Conservation (phyloP, 495 filamentous ascomycete genomes). For the Aspergillus bertholletiae region DNA sequence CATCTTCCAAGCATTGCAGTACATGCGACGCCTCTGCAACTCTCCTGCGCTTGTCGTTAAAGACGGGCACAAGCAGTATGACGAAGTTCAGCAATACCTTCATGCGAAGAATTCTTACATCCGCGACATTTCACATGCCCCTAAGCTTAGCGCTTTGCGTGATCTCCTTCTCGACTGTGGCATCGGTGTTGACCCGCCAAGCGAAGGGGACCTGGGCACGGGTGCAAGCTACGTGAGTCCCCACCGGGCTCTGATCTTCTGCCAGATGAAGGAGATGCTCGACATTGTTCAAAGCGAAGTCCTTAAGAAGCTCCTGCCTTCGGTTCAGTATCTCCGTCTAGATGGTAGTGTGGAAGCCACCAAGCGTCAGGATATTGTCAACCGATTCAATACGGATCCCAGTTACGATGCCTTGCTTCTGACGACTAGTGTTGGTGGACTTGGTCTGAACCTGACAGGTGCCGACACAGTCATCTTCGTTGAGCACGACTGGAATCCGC, state of each 20-base stretch:
- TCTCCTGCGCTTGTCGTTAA: constrained; percentile 95
- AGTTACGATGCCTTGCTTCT: constrained; percentile 90
- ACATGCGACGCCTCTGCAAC: constrained; percentile 99
- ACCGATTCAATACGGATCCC: constrained; percentile 96
- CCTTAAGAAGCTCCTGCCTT: constrained; percentile 77
- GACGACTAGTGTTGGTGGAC: constrained; percentile 90
- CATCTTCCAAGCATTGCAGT: constrained; percentile 98
- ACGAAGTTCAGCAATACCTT: constrained; percentile 73
- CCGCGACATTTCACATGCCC: constrained; percentile 82
- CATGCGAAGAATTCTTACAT: constrained; percentile 66
- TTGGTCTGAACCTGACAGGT: constrained; percentile 93
- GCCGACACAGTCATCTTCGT: constrained; percentile 99
- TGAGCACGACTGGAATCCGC: constrained; percentile 99
- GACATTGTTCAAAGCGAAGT: constrained; percentile 96
- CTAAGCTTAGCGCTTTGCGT: constrained; percentile 83
- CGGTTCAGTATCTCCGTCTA: constrained; percentile 82
- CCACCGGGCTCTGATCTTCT: constrained; percentile 94
- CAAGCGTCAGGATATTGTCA: constrained; percentile 92
- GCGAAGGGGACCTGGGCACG: constrained; percentile 55
- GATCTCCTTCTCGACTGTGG: constrained; percentile 94
- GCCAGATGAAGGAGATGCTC: constrained; percentile 99
- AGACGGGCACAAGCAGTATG: constrained; percentile 86
- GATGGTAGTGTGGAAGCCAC: constrained; percentile 89
- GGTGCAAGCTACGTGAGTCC: constrained; percentile 83
- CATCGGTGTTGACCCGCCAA: constrained; percentile 66